Conservation (phyloP, 257 asterid genomes). For the Coffea eugenioides region DNA sequence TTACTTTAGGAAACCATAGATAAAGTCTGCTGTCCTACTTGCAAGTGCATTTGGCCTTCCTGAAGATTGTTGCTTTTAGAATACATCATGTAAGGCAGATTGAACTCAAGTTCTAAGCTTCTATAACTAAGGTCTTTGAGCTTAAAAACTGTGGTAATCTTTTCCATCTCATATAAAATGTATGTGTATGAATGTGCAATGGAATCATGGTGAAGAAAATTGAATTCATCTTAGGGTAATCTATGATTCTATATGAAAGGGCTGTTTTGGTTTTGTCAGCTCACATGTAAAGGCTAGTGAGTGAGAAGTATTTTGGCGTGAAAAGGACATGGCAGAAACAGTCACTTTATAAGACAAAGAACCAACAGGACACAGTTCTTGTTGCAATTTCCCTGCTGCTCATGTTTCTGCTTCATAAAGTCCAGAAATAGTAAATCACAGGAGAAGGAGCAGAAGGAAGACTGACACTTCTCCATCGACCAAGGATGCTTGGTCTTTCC, state of each 20-base stretch:
- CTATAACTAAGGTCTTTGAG: background rate
- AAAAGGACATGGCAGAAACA: background rate
- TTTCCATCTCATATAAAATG: background rate
- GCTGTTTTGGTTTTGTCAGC: background rate
- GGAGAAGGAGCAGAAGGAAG: conserved; percentile 28
- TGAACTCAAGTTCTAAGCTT: background rate
- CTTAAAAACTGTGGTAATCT: background rate
- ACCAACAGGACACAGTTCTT: conserved; percentile 21
- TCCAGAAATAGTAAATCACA: conserved; percentile 30
- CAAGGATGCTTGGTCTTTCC: conserved; percentile 9
- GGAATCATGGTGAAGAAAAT: background rate
- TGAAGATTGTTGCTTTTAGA: too few relatives aligned
- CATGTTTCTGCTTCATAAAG: conserved; percentile 25
- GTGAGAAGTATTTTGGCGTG: background rate
- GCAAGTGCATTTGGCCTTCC: too few relatives aligned
- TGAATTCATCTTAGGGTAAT: background rate
- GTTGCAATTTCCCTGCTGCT: conserved; percentile 48
- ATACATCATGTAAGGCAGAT: too few relatives aligned
- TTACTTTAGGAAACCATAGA: too few relatives aligned
- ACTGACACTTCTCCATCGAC: conserved; percentile 16
- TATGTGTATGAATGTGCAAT: background rate
- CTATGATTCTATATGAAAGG: background rate
- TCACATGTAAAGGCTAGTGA: background rate
- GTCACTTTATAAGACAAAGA: background rate
- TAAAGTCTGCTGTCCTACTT: too few relatives aligned